A percentile compares a stretch with the other conserved stretches of the same genome.
These are phyloP conservation scores for Neofusicoccum umdonicola DNA, from an alignment of 2,329 filamentous ascomycete genomes.

Conservation along the genomic window DNA sequence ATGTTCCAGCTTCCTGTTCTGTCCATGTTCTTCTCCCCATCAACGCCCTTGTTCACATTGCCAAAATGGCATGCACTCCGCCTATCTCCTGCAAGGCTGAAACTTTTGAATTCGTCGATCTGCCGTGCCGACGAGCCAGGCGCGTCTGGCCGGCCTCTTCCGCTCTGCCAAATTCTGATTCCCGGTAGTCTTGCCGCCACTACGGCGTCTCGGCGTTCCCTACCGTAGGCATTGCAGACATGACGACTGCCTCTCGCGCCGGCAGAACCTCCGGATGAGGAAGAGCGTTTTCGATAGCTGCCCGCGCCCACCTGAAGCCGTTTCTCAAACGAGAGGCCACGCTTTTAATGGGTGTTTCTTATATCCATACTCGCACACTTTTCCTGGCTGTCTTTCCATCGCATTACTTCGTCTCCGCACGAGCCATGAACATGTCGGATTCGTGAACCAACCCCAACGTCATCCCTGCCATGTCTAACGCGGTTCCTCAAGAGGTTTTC, in stretches of 20 bases:
- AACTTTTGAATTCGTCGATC: background rate
- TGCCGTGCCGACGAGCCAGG: background rate
- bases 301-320: background rate
- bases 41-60: background rate
- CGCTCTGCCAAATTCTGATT: background rate
- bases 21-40: background rate
- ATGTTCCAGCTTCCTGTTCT: slow-evolving; percentile 1
- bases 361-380: background rate
- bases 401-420: background rate
- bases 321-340: background rate
- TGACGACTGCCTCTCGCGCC: background rate
- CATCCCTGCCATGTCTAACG: background rate
- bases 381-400: background rate
- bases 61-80: background rate
- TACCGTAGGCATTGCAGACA: background rate
- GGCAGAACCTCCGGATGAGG: background rate
- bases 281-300: background rate
- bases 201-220: background rate
- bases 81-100: background rate
- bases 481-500: background rate
- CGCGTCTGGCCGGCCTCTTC: background rate
- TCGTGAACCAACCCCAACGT: background rate
- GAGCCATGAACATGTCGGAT: background rate
- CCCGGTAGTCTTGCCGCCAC: background rate
- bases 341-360: background rate